Evolutionary conservation across 2,329 filamentous ascomycete genomes (phyloP), one percentile per base, ranked within the genome.

Genomic region (Raffaelea arxii): DNA sequence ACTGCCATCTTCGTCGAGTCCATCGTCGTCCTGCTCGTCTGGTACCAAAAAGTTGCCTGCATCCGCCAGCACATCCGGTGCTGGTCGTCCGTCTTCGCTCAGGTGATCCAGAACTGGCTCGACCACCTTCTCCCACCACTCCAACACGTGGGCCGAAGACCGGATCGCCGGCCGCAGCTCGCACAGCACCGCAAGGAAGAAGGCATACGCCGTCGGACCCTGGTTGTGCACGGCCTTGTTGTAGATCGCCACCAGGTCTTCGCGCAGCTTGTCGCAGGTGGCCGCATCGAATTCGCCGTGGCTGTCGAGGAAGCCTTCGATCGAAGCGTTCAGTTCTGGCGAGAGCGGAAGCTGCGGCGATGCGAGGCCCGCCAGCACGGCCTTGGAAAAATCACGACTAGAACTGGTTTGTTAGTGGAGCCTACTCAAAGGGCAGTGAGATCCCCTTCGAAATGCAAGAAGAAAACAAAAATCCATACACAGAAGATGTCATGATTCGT

Each of bases 91-190:
- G 56, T 84, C 80, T 45, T 77, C 71, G 14, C 72, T 74, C 10
- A 82, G 64, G 42, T 74, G 67, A 50, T 78, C 60, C 25, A 71
- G 55, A 2, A 77, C 70, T 1, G 80, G 77, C 40, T 70, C 69
- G 19, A 80, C 62, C 14, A 82, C 67, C 51, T 75, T 65, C 40
- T 84, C 77, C 74, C 85, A 88, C 86, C 86, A 92, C 49, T 80
- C 73, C 46, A 81, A 64, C 46, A 86, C 63, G 46, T 81, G 75
- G 27, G 75, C 70, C 2, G 81, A 73, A 11, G 78, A 78, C 47
- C 72, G 74, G 46, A 92, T 71, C 11, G 74, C 73, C 3, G 82
- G 78, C 22, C 80, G 72, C 30, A 91, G 67, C 36, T 72, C 73
- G 41, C 77, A 74, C 46, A 91, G 65, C 40, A 86, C 72, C 43